Base-by-base conservation (phyloP, 345 rosid genomes). In the Salix caprea region DNA sequence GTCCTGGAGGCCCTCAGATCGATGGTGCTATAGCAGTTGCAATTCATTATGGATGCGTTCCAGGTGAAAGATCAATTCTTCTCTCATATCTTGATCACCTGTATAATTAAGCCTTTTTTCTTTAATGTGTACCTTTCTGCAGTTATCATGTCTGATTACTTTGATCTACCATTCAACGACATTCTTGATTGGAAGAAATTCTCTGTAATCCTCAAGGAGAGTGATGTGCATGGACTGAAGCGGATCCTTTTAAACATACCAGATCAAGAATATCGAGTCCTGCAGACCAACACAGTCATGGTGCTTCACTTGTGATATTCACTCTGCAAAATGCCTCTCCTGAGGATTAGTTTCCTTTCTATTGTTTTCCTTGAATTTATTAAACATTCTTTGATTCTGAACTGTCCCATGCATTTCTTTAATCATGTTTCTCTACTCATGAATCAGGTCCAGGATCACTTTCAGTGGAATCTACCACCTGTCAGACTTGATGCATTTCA, bases 121-220 rank as follows among this genome's bases (percentile, higher is more conserved):
- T 3, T 30, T 30, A 30, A 30, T 30, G 32, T 30, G 44, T 9
- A 40, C 44, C 44, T 40, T 40, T 40, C 44, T 75, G 79, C 83
- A 76, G 79, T 78, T 2, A 78, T 82, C 32, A 16, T 78, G 12
- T 65, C 73, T 4, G 62, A 78, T 21, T 66, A 71, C 72, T 48
- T 65, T 34, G 74, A 73, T 69, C 8, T 74, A 44, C 81, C 81
- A 44, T 78, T 82, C 39, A 71, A 54, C n/a, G 76, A 75, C 79
- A 66, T 75, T 67, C 76, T 78, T 9, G 65, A 75, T 42, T 78
- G 74, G 74, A 4, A n/a, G 8, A 71, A 71, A 30, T 82, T 82
- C 42, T 69, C 77, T 12, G 67, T 78, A 30, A 37, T 78, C 62
- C 56, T 80, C 16, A 61, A 76, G 64, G 74, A 76, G 72, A 54